Base-by-base conservation (phyloP, 1,284 basidiomycete species). In the Trametes versicolor region DNA sequence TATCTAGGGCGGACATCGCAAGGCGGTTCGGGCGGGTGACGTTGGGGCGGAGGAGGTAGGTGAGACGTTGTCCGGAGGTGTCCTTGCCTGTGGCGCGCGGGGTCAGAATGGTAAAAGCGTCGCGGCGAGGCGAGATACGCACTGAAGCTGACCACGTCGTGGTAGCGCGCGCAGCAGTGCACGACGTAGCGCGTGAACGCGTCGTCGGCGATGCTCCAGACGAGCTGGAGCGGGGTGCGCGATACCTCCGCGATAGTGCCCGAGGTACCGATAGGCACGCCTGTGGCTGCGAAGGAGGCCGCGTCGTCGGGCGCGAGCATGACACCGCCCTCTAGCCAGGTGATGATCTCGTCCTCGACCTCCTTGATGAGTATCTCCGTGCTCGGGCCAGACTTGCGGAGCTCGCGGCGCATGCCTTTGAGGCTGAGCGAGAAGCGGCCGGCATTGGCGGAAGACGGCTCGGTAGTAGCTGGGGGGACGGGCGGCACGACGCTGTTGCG, bases 111-210 rank as follows among this genome's bases (percentile, higher is more conserved):
- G 36, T 36, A 29, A 9, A 43, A 34, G 25, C 15, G 34, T 2
- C 23, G 23, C 1, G 34, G 47, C 4, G 19, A 13, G 48, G 47
- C 41, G 19, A 50, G 52, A 23, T n/a, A 83, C 91, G 72, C 75
- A 92, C 92, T 94, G 81, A 88, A 94, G 76, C 89, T 91, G 68
- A 94, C 88, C 60, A 94, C 77, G 62, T 87, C 87, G 74, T 94
- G 86, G 76, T 90, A 94, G 43, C 92, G 82, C 51, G 92, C 91
- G 66, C 90, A 89, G 70, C 92, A 94, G 70, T 94, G 92, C 8
- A 94, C 87, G 53, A 94, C 84, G 72, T 92, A 94, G 41, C 92
- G 81, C 36, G 88, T 87, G 79, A 93, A 93, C 0, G 86, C 80
- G 72, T 92, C 90, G 60, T 90, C 84, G 2, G 81, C 71, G 62